These are phyloP conservation scores for Macaranga tanarius DNA, from an alignment of 441 rosid genomes.

Conservation along the genomic window DNA sequence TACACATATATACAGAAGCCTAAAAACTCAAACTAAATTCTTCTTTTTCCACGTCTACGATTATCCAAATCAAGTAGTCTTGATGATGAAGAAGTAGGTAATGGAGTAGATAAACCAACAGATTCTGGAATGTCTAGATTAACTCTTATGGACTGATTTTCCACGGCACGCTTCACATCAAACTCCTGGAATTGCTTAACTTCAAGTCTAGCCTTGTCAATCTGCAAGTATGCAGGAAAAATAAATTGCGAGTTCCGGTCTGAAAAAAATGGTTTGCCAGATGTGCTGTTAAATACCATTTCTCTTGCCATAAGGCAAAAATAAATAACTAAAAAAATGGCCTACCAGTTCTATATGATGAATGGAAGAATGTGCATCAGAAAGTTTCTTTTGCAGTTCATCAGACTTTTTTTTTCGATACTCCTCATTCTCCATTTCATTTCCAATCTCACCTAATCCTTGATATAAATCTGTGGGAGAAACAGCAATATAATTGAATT, in stretches of 20 bases:
- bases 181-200: constrained; percentile 42
- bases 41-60: constrained; percentile 67
- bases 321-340: background rate
- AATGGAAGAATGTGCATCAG: constrained; percentile 82
- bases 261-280: background rate
- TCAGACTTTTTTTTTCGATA: constrained; percentile 60
- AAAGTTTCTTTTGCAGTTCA: constrained; percentile 78
- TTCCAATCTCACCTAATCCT: constrained; percentile 76
- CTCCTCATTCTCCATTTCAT: constrained; percentile 91
- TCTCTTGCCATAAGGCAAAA: background rate
- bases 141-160: constrained; percentile 43
- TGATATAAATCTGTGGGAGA: constrained; percentile 55
- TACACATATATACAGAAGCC: background rate
- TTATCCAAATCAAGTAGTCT: constrained; percentile 67
- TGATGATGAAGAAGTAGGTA: constrained; percentile 49
- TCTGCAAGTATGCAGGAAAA: constrained; percentile 41
- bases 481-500: constrained; percentile 12
- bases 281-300: background rate
- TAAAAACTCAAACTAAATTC: constrained; percentile 33
- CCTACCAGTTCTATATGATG: constrained; percentile 81
- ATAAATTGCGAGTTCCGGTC: background rate
- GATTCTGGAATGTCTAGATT: constrained; percentile 93
- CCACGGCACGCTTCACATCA: constrained; percentile 39
- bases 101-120: constrained; percentile 59
- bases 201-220: constrained; percentile 61